Evolutionary conservation across 495 filamentous ascomycete genomes (phyloP).

Genomic region (Sordaria brevicollis): DNA sequence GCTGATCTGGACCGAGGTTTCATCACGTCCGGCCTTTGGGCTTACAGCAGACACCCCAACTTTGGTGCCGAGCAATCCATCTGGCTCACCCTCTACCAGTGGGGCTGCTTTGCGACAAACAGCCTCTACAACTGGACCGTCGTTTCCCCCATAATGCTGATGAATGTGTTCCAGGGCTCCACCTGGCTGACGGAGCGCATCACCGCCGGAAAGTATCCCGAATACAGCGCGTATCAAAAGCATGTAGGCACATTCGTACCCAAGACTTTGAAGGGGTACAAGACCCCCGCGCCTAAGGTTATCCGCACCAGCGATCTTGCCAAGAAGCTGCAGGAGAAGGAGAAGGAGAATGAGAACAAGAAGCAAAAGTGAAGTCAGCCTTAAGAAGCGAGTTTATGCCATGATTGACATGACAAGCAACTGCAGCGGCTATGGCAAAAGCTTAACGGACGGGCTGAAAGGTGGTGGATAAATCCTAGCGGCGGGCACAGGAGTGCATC

Average conservation of each 20-base stretch:
- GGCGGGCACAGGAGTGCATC: background rate
- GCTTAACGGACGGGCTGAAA: background rate
- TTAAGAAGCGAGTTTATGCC: background rate
- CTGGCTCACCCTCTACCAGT: conserved; percentile 81
- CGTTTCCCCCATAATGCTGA: conserved; percentile 55
- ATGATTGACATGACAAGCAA: background rate
- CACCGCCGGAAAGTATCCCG: conserved; percentile 70
- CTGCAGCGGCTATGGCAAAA: background rate
- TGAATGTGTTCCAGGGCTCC: conserved; percentile 79
- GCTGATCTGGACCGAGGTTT: conserved; percentile 90
- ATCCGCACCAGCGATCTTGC: conserved; percentile 38
- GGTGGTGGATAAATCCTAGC: background rate
- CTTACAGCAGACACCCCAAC: conserved; percentile 82
- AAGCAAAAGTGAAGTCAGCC: conserved; percentile 22
- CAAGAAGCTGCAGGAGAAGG: conserved; percentile 19
- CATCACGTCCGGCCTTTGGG: conserved; percentile 74
- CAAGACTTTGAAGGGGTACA: conserved; percentile 30
- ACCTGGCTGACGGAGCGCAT: conserved; percentile 80
- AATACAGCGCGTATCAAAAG: conserved; percentile 78
- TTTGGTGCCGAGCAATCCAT: conserved; percentile 87
- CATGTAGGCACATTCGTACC: conserved; percentile 77
- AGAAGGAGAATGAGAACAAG: conserved; percentile 15
- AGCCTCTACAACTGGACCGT: conserved; percentile 69
- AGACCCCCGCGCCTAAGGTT: conserved; percentile 25
- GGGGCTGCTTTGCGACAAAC: conserved; percentile 65